Percentiles rank a stretch among this genome's conserved stretches.
phyloP scores from a whole-genome alignment of 208 protist species.

The Angomonas ambiguus region DNA sequence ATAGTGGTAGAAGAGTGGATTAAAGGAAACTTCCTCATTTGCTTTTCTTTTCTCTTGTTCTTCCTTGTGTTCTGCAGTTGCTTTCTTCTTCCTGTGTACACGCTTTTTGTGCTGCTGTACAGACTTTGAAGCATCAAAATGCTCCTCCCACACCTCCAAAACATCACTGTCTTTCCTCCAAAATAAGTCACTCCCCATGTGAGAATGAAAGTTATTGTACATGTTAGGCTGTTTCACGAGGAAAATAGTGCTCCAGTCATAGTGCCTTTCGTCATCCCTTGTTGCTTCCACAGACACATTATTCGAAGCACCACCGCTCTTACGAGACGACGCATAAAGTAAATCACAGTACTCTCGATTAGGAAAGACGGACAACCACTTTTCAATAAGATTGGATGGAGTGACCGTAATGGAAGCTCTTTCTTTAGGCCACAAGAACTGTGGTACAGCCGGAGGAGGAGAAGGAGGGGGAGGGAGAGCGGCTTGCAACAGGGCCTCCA shows the following conservation, averaged over 20 bases:
- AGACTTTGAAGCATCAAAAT: neutral
- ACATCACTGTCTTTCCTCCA: neutral
- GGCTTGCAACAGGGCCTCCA: no score
- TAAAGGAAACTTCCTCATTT: neutral
- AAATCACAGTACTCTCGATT: neutral
- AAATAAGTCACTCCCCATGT: neutral
- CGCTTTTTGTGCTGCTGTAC: neutral
- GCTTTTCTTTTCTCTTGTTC: neutral
- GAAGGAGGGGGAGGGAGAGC: no score
- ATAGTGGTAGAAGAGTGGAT: neutral
- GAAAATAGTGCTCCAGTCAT: neutral
- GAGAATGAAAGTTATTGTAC: neutral
- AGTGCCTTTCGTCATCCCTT: neutral
- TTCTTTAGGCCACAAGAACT: no score
- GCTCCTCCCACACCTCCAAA: neutral
- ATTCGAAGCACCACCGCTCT: no score
- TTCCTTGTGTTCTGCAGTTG: neutral
- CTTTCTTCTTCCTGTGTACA: neutral
- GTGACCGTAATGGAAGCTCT: neutral
- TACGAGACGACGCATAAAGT: neutral
- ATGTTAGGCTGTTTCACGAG: neutral
- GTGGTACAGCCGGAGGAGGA: neutral
- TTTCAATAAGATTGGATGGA: neutral
- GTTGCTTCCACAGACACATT: no score
- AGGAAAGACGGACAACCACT: neutral